phyloP scores from a whole-genome alignment of 2,329 filamentous ascomycete species.

The Clonostachys chloroleuca region DNA sequence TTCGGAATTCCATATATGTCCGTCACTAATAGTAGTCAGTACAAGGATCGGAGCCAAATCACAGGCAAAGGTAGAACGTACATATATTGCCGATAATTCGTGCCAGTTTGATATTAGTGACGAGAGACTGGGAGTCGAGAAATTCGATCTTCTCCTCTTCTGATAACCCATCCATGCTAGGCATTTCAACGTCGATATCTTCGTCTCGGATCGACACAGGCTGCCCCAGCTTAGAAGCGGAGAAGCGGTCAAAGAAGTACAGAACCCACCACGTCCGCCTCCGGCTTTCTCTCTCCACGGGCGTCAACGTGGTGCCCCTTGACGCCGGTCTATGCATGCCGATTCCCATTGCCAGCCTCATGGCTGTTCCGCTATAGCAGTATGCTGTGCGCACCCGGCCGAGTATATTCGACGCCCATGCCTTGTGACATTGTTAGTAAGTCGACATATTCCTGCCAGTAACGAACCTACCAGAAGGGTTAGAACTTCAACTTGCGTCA shows the following conservation, averaged over 20 bases:
- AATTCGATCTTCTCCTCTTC: slow-evolving; percentile 18
- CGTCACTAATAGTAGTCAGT: slow-evolving; percentile 7
- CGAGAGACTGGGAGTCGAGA: slow-evolving; percentile 16
- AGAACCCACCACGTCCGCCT: slow-evolving; percentile 23
- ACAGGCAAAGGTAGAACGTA: background rate
- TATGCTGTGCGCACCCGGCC: slow-evolving; percentile 24
- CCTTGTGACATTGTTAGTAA: slow-evolving; percentile 6
- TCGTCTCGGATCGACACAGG: slow-evolving; percentile 20
- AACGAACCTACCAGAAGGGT: slow-evolving; percentile 22
- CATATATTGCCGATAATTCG: slow-evolving; percentile 20
- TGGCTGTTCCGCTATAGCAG: slow-evolving; percentile 21
- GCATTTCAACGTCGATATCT: slow-evolving; percentile 24
- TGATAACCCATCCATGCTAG: slow-evolving; percentile 18
- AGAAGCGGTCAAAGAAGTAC: slow-evolving; percentile 24
- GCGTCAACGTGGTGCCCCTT: slow-evolving; percentile 7
- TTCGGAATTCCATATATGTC: slow-evolving; percentile 20
- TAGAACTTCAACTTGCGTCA: slow-evolving; percentile 36
- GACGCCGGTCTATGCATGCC: slow-evolving; percentile 31
- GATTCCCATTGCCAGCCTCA: slow-evolving; percentile 32
- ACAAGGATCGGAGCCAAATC: background rate
- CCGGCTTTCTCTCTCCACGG: slow-evolving; percentile 15
- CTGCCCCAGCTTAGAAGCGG: slow-evolving; percentile 22
- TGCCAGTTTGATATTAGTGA: slow-evolving; percentile 18
- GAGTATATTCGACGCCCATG: slow-evolving; percentile 23
- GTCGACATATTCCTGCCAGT: background rate